phyloP scores from a whole-genome alignment of 768 basidiomycete genomes.

The Kwoniella dendrophila region DNA sequence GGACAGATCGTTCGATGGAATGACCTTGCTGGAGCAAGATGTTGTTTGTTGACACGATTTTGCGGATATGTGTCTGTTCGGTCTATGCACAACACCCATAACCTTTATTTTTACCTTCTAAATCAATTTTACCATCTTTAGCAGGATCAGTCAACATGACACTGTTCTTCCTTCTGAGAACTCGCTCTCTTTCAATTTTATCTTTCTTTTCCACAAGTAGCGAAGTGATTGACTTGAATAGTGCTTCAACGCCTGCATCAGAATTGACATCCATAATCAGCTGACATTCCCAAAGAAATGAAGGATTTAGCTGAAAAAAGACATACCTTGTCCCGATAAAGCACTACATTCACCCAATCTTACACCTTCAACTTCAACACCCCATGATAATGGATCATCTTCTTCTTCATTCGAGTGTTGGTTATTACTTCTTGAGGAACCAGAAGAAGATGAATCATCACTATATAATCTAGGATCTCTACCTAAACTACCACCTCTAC shows the following conservation, averaged over 20 bases:
- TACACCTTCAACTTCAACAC: conserved; percentile 43
- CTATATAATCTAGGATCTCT: conserved; percentile 40
- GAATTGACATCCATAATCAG: not conserved
- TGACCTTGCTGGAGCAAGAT: no score
- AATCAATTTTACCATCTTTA: conserved; percentile 10
- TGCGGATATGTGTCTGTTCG: not conserved
- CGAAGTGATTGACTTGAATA: conserved; percentile 45
- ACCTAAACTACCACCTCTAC: conserved; percentile 42
- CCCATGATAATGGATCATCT: conserved; percentile 40
- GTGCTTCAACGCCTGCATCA: conserved; percentile 45
- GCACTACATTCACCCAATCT: conserved; percentile 47
- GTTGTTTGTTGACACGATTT: no score
- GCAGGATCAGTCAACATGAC: conserved; percentile 46
- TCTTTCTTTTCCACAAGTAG: conserved; percentile 44
- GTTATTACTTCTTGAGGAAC: no score
- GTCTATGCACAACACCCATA: conserved; percentile 28
- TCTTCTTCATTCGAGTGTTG: conserved; percentile 19
- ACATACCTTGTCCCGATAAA: conserved; percentile 47
- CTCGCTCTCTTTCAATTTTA: conserved; percentile 46
- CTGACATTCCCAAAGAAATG: not conserved
- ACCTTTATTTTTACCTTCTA: conserved; percentile 5
- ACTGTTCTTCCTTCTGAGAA: conserved; percentile 37
- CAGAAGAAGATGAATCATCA: conserved; percentile 12
- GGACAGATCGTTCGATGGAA: no score
- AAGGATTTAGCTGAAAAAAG: not conserved